phyloP scores from a whole-genome alignment of 78 protist genomes.

The Pelomyxa schiedti region DNA sequence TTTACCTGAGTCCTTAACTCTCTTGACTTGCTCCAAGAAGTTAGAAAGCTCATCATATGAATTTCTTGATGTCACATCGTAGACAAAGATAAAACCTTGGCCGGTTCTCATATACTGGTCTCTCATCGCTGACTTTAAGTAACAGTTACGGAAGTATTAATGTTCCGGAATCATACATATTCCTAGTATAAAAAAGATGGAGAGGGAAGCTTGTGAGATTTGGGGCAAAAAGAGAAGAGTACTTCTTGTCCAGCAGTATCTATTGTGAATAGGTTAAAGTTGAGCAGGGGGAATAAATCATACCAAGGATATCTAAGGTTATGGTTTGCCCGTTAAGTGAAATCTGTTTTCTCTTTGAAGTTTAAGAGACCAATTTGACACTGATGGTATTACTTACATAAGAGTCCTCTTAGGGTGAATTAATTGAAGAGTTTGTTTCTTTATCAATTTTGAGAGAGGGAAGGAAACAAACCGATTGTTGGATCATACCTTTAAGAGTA shows the following conservation, averaged over 20 bases:
- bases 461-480: conserved; percentile 72
- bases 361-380: conserved; percentile 10
- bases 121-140: not conserved
- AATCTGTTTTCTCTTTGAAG: not conserved
- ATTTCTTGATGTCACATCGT: conserved; percentile 54
- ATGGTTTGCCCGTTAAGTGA: not conserved
- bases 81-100: conserved; percentile 76
- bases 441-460: conserved; percentile 69
- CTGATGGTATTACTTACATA: conserved; percentile 74
- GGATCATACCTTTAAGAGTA: too few species aligned
- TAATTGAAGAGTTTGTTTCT: conserved; percentile 57
- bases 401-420: conserved; percentile 82
- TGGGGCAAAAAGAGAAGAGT: too few species aligned
- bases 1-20: too few species aligned
- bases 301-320: not conserved
- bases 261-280: not conserved
- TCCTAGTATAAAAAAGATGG: too few species aligned
- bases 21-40: conserved; percentile 56
- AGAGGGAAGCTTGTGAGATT: too few species aligned
- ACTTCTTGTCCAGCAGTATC: not conserved
- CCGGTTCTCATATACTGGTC: conserved; percentile 70
- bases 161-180: too few species aligned
- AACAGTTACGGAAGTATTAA: too few species aligned
- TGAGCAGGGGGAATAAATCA: not conserved
- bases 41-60: conserved; percentile 53